Evolutionary conservation across 306 rosid species (phyloP), one percentile per base, ranked within the genome.

Genomic region (Trifolium pratense): DNA sequence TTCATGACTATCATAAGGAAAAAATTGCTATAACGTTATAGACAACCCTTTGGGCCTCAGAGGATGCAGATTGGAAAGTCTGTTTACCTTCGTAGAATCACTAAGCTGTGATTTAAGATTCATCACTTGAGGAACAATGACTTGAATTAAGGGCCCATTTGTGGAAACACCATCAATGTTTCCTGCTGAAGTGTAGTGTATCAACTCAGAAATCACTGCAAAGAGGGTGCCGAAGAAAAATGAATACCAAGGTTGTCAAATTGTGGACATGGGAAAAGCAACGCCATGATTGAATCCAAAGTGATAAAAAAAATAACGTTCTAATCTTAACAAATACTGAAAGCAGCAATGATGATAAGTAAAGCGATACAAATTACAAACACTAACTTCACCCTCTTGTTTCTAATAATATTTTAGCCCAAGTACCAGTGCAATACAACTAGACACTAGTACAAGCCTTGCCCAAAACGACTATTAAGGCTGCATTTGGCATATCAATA

Each of bases 171-270:
- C 96, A 42, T 88, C 88, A 73, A 86, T 80, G 80, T 75, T 86
- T 78, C 89, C 96, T 36, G 87, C 79, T 32, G 92, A 81, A 12
- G 97, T 90, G 79, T 95, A 92, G 79, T 95, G 99, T 86, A 95
- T 95, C 82, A 95, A 86, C 84, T 95, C 97, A 5, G 97, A 95
- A 76, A 95, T 85, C 81, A 95, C 99, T 95, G 96, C 90, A 88
- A 79, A 49, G 45, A 73, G 46, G 37, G 73, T 53, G 11, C 52
- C 45, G 31, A 67, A 61, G 45, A 26, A 16, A n/a, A 65, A 72
- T 2, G 29, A 42, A 43, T 52, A 68, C 37, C 21, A 69, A n/a
- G 37, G 32, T 62, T 21, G 36, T 31, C 70, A 66, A 46, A 36
- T 25, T 23, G 21, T 66, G 74, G 51, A 48, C 29, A 46, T 4